A percentile compares a stretch with the other conserved stretches of the same genome.
Conservation (phyloP, 1,284 basidiomycete species). For the Pholiota adiposa region DNA sequence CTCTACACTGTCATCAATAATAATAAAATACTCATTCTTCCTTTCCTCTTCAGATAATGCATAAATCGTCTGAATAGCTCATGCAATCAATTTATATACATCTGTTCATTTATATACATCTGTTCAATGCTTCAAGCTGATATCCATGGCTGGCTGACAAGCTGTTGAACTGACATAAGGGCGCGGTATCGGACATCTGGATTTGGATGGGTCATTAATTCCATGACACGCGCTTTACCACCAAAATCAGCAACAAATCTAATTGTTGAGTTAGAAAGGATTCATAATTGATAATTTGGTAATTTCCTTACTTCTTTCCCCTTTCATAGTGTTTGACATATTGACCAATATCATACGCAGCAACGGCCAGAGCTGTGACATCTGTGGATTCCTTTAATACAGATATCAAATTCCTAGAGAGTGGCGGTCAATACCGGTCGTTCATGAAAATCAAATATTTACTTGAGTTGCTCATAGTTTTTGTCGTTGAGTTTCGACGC, state of each 20-base stretch:
- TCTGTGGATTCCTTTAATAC: slow-evolving; percentile 76
- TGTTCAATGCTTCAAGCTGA: slow-evolving; percentile 36
- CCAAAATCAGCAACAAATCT: slow-evolving; percentile 84
- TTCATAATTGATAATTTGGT: neutral
- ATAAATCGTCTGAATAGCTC: neutral
- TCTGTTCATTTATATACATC: no score
- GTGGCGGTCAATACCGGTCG: slow-evolving; percentile 2
- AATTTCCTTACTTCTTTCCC: slow-evolving; percentile 79
- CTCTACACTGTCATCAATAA: neutral
- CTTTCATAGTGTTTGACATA: slow-evolving; percentile 91
- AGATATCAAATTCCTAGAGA: slow-evolving; percentile 67
- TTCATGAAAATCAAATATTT: slow-evolving; percentile 3
- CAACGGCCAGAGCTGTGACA: slow-evolving; percentile 82
- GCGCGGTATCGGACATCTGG: slow-evolving; percentile 93
- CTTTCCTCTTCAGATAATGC: neutral
- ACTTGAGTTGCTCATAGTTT: slow-evolving; percentile 84
- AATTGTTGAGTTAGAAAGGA: slow-evolving; percentile 3
- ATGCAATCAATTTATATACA: neutral
- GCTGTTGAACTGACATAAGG: slow-evolving; percentile 80
- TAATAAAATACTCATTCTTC: neutral
- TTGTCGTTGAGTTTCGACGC: slow-evolving; percentile 83
- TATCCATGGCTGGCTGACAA: slow-evolving; percentile 82
- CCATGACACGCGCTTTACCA: slow-evolving; percentile 92
- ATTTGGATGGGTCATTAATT: slow-evolving; percentile 90
- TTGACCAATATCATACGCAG: slow-evolving; percentile 91